Conservation (phyloP, 805 yeast genomes). For the Barnettozyma sucrosica region DNA sequence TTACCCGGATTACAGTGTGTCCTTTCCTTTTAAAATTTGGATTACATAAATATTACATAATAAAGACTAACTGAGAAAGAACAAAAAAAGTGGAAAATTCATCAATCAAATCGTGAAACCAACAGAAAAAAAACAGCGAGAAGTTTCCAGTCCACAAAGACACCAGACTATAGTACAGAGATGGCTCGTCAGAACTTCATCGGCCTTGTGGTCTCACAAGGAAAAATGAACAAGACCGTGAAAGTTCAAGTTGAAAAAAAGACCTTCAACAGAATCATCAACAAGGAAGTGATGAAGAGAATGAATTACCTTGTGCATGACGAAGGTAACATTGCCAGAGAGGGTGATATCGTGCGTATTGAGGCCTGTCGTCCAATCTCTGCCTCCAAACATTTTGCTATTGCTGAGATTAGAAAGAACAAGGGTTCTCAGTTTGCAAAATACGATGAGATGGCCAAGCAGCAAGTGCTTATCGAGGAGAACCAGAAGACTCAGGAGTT, state of each 20-base stretch:
- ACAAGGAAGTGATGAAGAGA: conserved; percentile 70
- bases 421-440: conserved; percentile 88
- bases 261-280: conserved; percentile 62
- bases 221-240: conserved; percentile 92
- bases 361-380: conserved; percentile 85
- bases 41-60: too few species aligned
- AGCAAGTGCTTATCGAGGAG: conserved; percentile 64
- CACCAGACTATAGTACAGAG: neutral
- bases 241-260: conserved; percentile 84
- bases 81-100: neutral
- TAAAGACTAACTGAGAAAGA: neutral
- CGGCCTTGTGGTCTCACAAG: conserved; percentile 93
- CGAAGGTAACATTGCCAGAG: conserved; percentile 84
- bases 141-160: neutral
- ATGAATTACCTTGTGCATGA: conserved; percentile 90
- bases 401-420: conserved; percentile 84
- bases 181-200: conserved; percentile 90
- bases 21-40: too few species aligned
- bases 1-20: neutral
- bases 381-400: conserved; percentile 76
- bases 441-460: conserved; percentile 69
- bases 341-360: conserved; percentile 92
- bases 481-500: conserved; percentile 48
- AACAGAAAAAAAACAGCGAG: neutral
- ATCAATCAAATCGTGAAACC: neutral